Evolutionary conservation across 176 grass and related monocot genomes (phyloP).

Genomic region (Avena insularis): DNA sequence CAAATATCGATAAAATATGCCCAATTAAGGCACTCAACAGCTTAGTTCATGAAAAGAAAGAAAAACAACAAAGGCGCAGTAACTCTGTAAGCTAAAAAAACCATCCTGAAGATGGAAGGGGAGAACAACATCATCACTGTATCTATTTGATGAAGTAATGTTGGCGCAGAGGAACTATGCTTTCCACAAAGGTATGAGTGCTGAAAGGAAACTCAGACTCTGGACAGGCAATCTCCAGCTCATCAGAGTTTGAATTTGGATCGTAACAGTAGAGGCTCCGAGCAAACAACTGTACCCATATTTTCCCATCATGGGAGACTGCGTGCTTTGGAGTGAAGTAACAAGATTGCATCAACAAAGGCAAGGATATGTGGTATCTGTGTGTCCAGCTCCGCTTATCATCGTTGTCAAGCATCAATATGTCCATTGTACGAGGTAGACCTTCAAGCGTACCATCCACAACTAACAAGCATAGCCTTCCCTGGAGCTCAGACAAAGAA

Average conservation of each 20-base stretch:
- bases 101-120: background rate
- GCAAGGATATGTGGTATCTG: slow-evolving; percentile 52
- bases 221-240: slow-evolving; percentile 45
- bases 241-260: slow-evolving; percentile 53
- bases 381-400: slow-evolving; percentile 55
- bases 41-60: slow-evolving; percentile 27
- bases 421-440: slow-evolving; percentile 54
- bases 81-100: slow-evolving; percentile 29
- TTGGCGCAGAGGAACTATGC: slow-evolving; percentile 54
- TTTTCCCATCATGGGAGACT: slow-evolving; percentile 50
- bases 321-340: slow-evolving; percentile 63
- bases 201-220: slow-evolving; percentile 59
- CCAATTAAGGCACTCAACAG: slow-evolving; percentile 14
- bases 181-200: slow-evolving; percentile 59
- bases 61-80: background rate
- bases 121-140: slow-evolving; percentile 30
- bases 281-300: slow-evolving; percentile 67
- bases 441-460: slow-evolving; percentile 55
- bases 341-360: slow-evolving; percentile 52
- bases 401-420: slow-evolving; percentile 38
- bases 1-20: slow-evolving; percentile 1
- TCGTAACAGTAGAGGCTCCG: slow-evolving; percentile 54
- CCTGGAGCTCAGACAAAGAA: slow-evolving; percentile 57
- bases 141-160: slow-evolving; percentile 51
- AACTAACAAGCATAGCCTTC: slow-evolving; percentile 56